Base-by-base conservation (phyloP, 352 stramenopile genomes). In the Thraustotheca clavata region DNA sequence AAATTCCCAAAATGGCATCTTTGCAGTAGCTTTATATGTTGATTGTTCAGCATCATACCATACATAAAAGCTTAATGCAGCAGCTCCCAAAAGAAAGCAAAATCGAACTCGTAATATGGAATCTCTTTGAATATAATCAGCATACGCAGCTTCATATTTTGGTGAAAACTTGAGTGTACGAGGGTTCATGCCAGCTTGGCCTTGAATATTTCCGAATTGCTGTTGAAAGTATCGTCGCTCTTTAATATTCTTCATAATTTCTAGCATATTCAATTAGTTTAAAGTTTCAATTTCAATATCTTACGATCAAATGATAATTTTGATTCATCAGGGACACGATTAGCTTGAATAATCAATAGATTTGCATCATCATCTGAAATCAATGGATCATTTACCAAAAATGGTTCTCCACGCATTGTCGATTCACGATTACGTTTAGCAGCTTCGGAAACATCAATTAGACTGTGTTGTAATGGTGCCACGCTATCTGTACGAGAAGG, bases 221-320 rank as follows among this genome's bases (percentile, higher is more conserved):
- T 80, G 55, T 49, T 79, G 83, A 71, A 86, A 88, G 68, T 87
- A 91, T 52, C 79, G 75, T 49, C 87, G 86, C 52, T 77, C 79
- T 52, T 83, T 85, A 62, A 91, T 88, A 59, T 84, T 73, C 55
- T 88, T 88, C 80, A 91, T 88, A 60, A 87, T 88, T 48, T 85
- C 77, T 83, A 59, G 14, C 18, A 60, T 16, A 5, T 12, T 33
- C 31, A 4, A 65, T 20, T 16, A 38, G 27, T 7, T n/a, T 7
- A 16, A 22, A 9, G 35, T n/a, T 43, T 5, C 33, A 36, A n/a
- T 11, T 22, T 7, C 7, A 50, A 27, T n/a, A 43, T 14, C 7
- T 4, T 69, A 80, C 73, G 72, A 31, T 89, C 71, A 48, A 89
- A 86, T 38, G 77, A 75, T 1, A 12, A 3, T 34, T 76, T 76